Base-by-base conservation (phyloP, 2,329 filamentous ascomycete species). In the Monilinia polystroma region DNA sequence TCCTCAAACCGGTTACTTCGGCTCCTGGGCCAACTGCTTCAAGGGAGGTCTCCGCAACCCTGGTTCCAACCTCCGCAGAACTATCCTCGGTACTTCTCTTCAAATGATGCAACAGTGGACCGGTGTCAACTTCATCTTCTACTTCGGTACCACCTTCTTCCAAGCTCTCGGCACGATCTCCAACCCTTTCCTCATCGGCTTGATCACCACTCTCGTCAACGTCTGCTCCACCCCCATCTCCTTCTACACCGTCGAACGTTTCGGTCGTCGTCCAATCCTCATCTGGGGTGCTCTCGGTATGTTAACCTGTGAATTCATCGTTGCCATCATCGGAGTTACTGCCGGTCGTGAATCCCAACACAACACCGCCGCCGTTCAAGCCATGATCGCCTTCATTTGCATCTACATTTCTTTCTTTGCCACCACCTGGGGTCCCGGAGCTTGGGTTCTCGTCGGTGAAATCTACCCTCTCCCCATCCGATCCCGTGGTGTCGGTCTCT, bases 381-480 rank as follows among this genome's bases (percentile, higher is more conserved):
- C 90, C 60, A 88, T 93, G 83, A 92, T 96, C 71, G 87, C 91
- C 69, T 95, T 96, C 81, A 95, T 95, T 76, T 90, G 88, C 81
- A 66, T 96, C 82, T 95, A 93, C 84, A 93, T 96, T 83, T 93
- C 92, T 85, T 94, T 90, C 84, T 96, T 96, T 78, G 92, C 92
- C 68, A 88, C 85, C 67, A 96, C 92, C 70, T 96, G 92, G 92
- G 92, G 92, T 64, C 91, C 92, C 3, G 70, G 67, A 35, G 85
- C 90, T 56, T 93, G 90, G 90, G 87, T 90, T 64, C 84, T 96
- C 73, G 93, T 95, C 75, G 92, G 92, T 77, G 92, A 97, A 82
- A 90, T 95, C 79, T 96, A 90, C 86, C 92, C 92, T 67, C 86
- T 96, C 64, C 91, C 91, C 69, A 94, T 96, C 79, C 90, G 93